Percentiles rank a stretch among this genome's conserved stretches.
These are phyloP conservation scores for Toxoplasma gondii DNA, from an alignment of 169 alveolate genomes.

Conservation along the genomic window DNA sequence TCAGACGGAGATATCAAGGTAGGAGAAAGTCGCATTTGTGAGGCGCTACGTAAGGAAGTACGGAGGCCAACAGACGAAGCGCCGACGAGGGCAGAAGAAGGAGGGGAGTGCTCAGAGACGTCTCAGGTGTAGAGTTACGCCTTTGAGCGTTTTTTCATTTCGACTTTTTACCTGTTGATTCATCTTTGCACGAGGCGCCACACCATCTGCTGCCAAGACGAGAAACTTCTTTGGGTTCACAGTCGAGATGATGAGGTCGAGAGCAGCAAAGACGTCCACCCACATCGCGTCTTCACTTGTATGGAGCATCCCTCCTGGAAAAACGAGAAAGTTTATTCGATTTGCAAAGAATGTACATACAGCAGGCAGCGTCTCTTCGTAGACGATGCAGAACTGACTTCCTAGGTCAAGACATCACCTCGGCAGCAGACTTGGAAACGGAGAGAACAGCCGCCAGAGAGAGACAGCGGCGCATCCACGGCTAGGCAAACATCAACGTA, in stretches of 20 bases:
- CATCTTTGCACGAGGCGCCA: conserved; percentile 99
- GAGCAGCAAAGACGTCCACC: conserved; percentile 49
- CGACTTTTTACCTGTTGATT: conserved; percentile 88
- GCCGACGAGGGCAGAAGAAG: too few species aligned
- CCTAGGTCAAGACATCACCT: neutral
- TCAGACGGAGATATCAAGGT: too few species aligned
- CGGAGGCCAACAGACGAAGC: too few species aligned
- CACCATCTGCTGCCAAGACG: conserved; percentile 92
- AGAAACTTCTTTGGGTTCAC: conserved; percentile 94
- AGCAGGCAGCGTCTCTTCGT: neutral
- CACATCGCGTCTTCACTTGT: conserved; percentile 61
- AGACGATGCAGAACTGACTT: neutral
- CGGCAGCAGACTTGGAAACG: neutral
- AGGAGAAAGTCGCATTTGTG: too few species aligned
- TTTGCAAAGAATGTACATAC: neutral
- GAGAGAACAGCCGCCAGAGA: neutral
- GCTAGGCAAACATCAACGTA: neutral
- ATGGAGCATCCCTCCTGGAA: conserved; percentile 51
- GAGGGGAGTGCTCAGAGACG: too few species aligned
- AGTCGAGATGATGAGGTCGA: conserved; percentile 85
- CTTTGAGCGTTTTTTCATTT: too few species aligned
- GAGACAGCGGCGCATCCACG: neutral
- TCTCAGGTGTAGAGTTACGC: too few species aligned
- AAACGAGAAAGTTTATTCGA: neutral
- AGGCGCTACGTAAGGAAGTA: too few species aligned